Conservation (phyloP, 306 rosid genomes). For the Sindora glabra region DNA sequence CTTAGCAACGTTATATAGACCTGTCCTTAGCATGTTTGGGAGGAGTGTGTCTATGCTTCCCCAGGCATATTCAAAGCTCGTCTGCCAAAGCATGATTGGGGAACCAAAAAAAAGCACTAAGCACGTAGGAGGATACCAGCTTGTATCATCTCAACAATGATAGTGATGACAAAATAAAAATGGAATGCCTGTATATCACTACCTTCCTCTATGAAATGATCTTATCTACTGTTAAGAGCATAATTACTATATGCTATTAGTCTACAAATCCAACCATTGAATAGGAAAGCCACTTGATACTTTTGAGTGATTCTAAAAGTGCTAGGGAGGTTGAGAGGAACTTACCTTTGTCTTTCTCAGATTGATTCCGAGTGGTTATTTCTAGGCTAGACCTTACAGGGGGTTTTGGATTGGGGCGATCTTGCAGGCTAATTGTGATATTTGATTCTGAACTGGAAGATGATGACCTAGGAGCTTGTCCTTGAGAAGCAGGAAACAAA, state of each 20-base stretch:
- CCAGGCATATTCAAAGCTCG: too few relatives aligned
- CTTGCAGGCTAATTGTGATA: conserved; percentile 17
- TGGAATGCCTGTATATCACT: too few relatives aligned
- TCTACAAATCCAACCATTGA: too few relatives aligned
- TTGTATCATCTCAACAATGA: not conserved
- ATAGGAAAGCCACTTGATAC: too few relatives aligned
- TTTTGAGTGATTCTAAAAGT: not conserved
- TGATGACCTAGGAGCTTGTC: conserved; percentile 5
- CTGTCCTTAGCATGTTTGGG: too few relatives aligned
- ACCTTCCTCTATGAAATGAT: too few relatives aligned
- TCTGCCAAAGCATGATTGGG: too few relatives aligned
- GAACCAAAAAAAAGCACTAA: too few relatives aligned
- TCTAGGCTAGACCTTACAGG: not conserved
- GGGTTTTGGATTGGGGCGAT: conserved; percentile 6
- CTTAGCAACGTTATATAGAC: not conserved
- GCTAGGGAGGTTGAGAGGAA: not conserved
- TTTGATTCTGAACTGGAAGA: conserved; percentile 23
- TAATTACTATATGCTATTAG: too few relatives aligned
- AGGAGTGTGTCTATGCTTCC: too few relatives aligned
- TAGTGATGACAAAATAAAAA: not conserved
- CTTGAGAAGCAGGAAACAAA: conserved; percentile 12
- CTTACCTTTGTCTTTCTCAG: conserved; percentile 20
- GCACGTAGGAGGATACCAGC: not conserved
- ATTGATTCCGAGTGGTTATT: not conserved
- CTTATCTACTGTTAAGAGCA: too few relatives aligned